phyloP scores from a whole-genome alignment of 2,329 filamentous ascomycete species.

The Exophiala oligosperma region DNA sequence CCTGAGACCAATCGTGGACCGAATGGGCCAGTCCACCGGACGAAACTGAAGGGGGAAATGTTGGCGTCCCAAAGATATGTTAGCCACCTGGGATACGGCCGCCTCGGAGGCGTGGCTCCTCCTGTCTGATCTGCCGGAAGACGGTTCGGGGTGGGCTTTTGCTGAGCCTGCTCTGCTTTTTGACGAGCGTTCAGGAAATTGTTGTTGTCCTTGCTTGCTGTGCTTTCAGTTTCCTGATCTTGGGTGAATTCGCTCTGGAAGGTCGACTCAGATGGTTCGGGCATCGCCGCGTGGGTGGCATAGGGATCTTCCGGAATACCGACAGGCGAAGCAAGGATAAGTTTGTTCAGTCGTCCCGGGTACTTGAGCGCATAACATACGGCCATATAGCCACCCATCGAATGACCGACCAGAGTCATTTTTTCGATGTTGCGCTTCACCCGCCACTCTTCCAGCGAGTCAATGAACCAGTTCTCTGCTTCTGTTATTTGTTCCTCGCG shows the following conservation, averaged over 20 bases:
- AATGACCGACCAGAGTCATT: constrained; percentile 92
- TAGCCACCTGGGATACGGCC: constrained; percentile 78
- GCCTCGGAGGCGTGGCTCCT: constrained; percentile 50
- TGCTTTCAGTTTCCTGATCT: constrained; percentile 59
- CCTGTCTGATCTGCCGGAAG: constrained; percentile 20
- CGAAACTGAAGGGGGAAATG: constrained; percentile 87
- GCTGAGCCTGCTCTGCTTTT: constrained; percentile 37
- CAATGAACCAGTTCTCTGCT: constrained; percentile 93
- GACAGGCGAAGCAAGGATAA: constrained; percentile 91
- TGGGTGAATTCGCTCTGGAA: constrained; percentile 77
- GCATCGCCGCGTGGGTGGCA: constrained; percentile 76
- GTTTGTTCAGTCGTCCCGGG: constrained; percentile 88
- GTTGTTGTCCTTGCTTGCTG: constrained; percentile 47
- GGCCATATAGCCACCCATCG: constrained; percentile 90
- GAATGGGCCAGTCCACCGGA: constrained; percentile 83
- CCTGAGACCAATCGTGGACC: constrained; percentile 90
- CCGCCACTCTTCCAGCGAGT: constrained; percentile 95
- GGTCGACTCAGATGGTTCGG: constrained; percentile 71
- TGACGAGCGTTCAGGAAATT: constrained; percentile 55
- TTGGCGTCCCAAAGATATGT: constrained; percentile 97
- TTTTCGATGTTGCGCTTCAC: constrained; percentile 83
- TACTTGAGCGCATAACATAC: constrained; percentile 96
- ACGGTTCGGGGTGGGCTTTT: constrained; percentile 19
- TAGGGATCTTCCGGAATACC: constrained; percentile 94
- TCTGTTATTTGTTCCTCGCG: constrained; percentile 78